phyloP scores from a whole-genome alignment of 352 stramenopile genomes.

The Pythium diclinum region DNA sequence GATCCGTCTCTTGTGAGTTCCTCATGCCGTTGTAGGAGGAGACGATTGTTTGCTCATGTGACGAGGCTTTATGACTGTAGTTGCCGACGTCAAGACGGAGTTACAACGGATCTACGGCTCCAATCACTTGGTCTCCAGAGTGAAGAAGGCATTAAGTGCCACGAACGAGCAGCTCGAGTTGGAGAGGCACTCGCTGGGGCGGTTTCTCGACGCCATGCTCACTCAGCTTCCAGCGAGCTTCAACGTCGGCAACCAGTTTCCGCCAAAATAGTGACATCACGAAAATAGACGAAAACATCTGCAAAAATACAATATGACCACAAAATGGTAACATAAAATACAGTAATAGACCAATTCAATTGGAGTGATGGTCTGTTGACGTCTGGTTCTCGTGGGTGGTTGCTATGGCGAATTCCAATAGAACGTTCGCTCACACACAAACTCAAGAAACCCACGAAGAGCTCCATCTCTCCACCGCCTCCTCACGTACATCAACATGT shows the following conservation, averaged over 20 bases:
- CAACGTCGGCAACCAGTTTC: slow-evolving; percentile 12
- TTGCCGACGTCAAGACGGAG: slow-evolving; percentile 45
- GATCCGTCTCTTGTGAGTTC: slow-evolving; percentile 71
- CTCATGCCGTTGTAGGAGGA: not conserved
- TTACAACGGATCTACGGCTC: slow-evolving; percentile 44
- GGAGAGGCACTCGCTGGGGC: slow-evolving; percentile 44
- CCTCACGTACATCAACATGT: slow-evolving; percentile 39
- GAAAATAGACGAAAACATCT: not conserved
- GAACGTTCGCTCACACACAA: not conserved
- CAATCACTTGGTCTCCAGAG: slow-evolving; percentile 37
- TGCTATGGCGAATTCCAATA: slow-evolving; percentile 16
- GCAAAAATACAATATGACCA: not conserved
- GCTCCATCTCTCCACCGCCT: not conserved
- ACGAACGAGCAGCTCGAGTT: slow-evolving; percentile 45
- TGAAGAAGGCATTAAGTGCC: slow-evolving; percentile 37
- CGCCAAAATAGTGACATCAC: slow-evolving; percentile 14
- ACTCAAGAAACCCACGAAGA: slow-evolving; percentile 15
- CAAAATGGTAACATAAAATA: not conserved
- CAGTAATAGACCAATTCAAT: not conserved
- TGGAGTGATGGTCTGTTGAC: slow-evolving; percentile 25
- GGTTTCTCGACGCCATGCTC: slow-evolving; percentile 49
- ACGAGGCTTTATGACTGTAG: slow-evolving; percentile 16
- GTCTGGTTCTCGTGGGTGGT: slow-evolving; percentile 20
- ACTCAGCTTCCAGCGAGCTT: slow-evolving; percentile 39
- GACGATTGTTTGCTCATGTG: not conserved